Base-by-base conservation (phyloP, 306 rosid genomes). In the Castanea mollissima region DNA sequence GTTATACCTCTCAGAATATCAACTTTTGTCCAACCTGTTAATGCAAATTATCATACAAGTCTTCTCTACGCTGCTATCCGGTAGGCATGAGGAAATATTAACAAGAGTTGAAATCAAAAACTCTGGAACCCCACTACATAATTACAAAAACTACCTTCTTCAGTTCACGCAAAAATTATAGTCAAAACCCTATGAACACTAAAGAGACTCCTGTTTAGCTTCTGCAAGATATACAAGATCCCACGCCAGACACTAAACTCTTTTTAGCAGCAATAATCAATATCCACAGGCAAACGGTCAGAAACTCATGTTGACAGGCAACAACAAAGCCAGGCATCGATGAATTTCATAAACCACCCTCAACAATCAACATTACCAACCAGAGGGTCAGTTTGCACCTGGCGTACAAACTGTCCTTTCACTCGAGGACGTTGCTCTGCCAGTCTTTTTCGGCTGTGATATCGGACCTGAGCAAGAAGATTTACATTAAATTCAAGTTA, bases 391-490 rank as follows among this genome's bases (percentile, higher is more conserved):
- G 78, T 65, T 6, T 79, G 84, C n/a, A 60, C 85, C 78, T 80
- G 85, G 2, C 91, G 93, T 46, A 88, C 91, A 70, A 92, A 90
- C 75, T 90, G 97, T 74, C 97, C 97, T 81, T 90, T 92, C 41
- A 88, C 86, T 64, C 97, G 83, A 7, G 88, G 94, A 34, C 94
- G 85, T 85, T 90, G 89, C 83, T 92, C 97, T 27, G 97, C 97
- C 72, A 84, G 80, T 78, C 71, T 76, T 83, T 90, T 88, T 74
- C 97, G 76, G 74, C 91, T 87, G 55, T 88, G 91, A 76, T 92
- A 92, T 74, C 94, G 82, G 19, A 92, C 93, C 97, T 92, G 85
- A 10, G 46, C 31, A 78, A 81, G 31, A 78, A 56, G 46, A 49
- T 75, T 41, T 44, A 69, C 9, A 41, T 69, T 59, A 19, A 94